phyloP scores from a whole-genome alignment of 805 yeast genomes.

The Yamadazyma takamatsuzukensis region DNA sequence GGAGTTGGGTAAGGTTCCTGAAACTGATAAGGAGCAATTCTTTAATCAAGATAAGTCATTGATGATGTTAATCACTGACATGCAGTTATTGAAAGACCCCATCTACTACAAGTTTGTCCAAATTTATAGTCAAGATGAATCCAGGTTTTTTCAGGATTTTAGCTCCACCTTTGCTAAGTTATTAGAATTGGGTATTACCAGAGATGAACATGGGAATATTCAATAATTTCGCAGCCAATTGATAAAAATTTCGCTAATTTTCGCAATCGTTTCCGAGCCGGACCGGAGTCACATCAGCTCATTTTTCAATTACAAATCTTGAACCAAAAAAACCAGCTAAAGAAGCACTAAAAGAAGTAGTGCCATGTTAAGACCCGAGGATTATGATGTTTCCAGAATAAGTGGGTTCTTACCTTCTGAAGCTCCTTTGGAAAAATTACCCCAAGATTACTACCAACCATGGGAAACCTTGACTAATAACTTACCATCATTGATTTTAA shows the following conservation, averaged over 20 bases:
- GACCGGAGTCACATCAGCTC: no score
- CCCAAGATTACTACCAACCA: constrained; percentile 58
- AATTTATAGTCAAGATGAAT: constrained; percentile 64
- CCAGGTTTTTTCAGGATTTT: constrained; percentile 60
- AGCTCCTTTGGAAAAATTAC: constrained; percentile 58
- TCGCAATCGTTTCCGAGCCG: not conserved
- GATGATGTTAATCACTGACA: constrained; percentile 87
- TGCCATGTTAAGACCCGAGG: constrained; percentile 39
- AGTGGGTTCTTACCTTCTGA: constrained; percentile 79
- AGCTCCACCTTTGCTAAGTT: constrained; percentile 64
- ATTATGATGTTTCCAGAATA: constrained; percentile 64
- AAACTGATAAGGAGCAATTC: constrained; percentile 54
- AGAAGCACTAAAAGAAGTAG: no score
- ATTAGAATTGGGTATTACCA: constrained; percentile 67
- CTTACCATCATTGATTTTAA: constrained; percentile 70
- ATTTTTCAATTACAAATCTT: no score
- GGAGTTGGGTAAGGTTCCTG: constrained; percentile 44
- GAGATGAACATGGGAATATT: constrained; percentile 5
- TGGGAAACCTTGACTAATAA: constrained; percentile 74
- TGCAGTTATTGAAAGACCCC: constrained; percentile 62
- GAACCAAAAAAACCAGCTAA: no score
- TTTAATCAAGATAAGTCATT: constrained; percentile 58
- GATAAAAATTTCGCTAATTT: not conserved
- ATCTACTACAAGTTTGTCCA: constrained; percentile 59
- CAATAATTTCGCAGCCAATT: not conserved